Percentiles rank a stretch among this genome's conserved stretches.
Conservation (phyloP, 345 rosid genomes). For the Dipteronia dyeriana region DNA sequence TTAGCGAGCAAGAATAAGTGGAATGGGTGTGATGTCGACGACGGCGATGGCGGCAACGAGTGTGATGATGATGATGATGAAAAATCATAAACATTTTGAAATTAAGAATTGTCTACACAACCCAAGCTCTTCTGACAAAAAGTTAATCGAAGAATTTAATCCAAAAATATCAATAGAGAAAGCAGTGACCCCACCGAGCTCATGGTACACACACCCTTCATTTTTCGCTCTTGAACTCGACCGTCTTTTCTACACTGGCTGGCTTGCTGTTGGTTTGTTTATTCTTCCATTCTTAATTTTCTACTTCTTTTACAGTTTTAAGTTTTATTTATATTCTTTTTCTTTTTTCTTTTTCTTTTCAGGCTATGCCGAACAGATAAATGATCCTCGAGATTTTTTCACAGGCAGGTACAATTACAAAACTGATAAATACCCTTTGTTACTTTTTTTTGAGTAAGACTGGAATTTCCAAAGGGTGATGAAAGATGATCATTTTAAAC, state of each 20-base stretch:
- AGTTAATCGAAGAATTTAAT: slow-evolving; percentile 49
- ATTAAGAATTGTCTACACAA: background rate
- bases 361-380: slow-evolving; percentile 76
- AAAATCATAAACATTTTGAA: background rate
- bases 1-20: no score
- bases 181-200: slow-evolving; percentile 77
- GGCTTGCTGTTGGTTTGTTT: slow-evolving; percentile 82
- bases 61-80: background rate
- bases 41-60: background rate
- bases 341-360: slow-evolving; percentile 3
- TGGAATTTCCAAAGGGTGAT: no score
- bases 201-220: slow-evolving; percentile 77
- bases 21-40: background rate
- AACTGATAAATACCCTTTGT: background rate
- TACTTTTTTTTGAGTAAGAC: background rate
- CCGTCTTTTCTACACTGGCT: slow-evolving; percentile 73
- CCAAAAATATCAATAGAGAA: slow-evolving; percentile 66
- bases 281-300: background rate
- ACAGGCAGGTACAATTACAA: slow-evolving; percentile 78
- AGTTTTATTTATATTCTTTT: background rate
- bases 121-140: slow-evolving; percentile 6
- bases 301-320: background rate
- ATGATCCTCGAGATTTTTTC: slow-evolving; percentile 65
- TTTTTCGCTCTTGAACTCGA: slow-evolving; percentile 60
- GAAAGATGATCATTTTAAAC: no score